A percentile compares a stretch with the other conserved stretches of the same genome.
Evolutionary conservation across 2,329 filamentous ascomycete species (phyloP).

Genomic region (Pyricularia sp.): DNA sequence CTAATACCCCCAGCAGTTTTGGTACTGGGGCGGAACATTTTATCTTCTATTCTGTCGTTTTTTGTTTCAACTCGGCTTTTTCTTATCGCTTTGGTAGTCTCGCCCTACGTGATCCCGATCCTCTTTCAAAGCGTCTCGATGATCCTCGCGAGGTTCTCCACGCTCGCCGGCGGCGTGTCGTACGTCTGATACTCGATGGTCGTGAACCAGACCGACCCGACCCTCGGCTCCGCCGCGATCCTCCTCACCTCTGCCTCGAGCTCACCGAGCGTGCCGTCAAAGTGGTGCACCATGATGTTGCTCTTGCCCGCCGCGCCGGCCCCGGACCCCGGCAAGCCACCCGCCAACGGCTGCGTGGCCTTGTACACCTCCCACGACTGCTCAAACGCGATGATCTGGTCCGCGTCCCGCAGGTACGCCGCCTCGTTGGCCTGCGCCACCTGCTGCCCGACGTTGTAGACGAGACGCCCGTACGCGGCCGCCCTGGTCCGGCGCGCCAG

Average conservation of each 20-base stretch:
- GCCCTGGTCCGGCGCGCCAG: neutral
- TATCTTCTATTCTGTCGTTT: neutral
- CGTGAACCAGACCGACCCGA: conserved; percentile 2
- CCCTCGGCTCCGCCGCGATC: neutral
- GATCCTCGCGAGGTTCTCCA: conserved; percentile 1
- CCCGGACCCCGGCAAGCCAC: neutral
- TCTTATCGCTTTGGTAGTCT: neutral
- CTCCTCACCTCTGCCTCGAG: neutral
- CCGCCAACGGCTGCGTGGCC: neutral
- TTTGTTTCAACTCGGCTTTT: neutral
- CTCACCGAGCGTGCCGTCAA: neutral
- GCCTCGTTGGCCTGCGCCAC: neutral
- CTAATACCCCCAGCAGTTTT: neutral
- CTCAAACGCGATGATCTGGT: conserved; percentile 6
- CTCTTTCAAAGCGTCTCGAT: neutral
- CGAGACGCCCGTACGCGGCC: neutral
- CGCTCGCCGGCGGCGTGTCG: neutral
- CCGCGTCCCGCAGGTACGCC: conserved; percentile 4
- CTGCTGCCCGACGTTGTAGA: conserved; percentile 5
- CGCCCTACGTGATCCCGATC: too few species aligned
- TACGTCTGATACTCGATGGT: neutral
- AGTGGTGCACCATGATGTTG: conserved; percentile 5
- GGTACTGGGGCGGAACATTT: neutral
- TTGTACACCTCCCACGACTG: neutral
- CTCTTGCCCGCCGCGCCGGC: neutral